phyloP scores from a whole-genome alignment of 345 rosid genomes.

The Xanthoceras sorbifolium region DNA sequence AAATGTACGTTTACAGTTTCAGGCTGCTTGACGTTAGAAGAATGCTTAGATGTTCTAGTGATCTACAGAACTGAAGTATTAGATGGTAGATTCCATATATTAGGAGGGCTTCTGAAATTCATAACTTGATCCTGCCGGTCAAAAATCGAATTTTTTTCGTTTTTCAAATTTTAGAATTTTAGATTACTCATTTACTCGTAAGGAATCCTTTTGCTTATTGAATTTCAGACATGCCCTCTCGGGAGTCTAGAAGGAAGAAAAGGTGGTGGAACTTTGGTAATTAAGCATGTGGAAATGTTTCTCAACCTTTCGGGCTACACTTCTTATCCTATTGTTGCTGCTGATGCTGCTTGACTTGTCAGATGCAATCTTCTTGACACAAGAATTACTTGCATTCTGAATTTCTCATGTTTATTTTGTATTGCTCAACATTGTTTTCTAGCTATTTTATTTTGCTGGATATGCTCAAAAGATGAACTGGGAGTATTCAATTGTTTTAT shows the following conservation, averaged over 20 bases:
- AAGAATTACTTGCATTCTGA: neutral
- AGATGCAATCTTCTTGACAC: neutral
- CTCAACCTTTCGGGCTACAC: neutral
- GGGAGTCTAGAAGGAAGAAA: slow-evolving; percentile 57
- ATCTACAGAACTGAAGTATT: too few relatives aligned
- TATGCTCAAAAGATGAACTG: neutral
- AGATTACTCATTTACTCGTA: too few relatives aligned
- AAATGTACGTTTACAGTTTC: neutral
- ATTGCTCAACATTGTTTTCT: neutral
- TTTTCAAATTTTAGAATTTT: too few relatives aligned
- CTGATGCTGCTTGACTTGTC: neutral
- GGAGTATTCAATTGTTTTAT: neutral
- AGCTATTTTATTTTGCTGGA: neutral
- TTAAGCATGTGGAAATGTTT: slow-evolving; percentile 27
- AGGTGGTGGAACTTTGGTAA: slow-evolving; percentile 79
- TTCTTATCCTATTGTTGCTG: slow-evolving; percentile 2
- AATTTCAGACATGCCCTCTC: slow-evolving; percentile 44
- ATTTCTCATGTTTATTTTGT: neutral
- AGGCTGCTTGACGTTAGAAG: neutral
- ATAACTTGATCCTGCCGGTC: too few relatives aligned
- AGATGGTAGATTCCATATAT: too few relatives aligned
- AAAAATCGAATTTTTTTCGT: too few relatives aligned
- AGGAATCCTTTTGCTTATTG: slow-evolving; percentile 1
- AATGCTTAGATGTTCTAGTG: slow-evolving; percentile 1
- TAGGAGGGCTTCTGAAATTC: too few relatives aligned